Base-by-base conservation (phyloP, 345 rosid species). In the Atalantia buxifolia region DNA sequence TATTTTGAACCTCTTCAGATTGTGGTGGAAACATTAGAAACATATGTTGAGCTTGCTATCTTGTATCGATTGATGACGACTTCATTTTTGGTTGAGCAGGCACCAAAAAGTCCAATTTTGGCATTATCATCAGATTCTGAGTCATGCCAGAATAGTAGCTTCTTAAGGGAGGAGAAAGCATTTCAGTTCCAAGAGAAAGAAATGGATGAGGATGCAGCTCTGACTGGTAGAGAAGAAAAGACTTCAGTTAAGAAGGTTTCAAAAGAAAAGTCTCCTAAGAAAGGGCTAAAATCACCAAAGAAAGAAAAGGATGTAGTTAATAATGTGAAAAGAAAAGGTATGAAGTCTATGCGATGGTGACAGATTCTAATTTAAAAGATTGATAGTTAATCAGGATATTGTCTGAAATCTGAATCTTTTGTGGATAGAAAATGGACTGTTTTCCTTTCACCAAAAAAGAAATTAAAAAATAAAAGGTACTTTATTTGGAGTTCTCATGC, bases 111-210 rank as follows among this genome's bases (percentile, higher is more conserved):
- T 86, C 81, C 85, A 70, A 71, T 89, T 57, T 90, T 28, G 85
- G 68, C 84, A 59, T 53, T 91, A 67, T 90, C 97, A 72, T 93
- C 94, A 57, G 99, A 91, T 86, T 89, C 97, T 38, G 99, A 95
- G 84, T 85, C 90, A 72, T 81, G 80, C 80, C 89, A 84, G 59
- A 80, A 75, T 45, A 77, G 75, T 85, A 74, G 72, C 72, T 75
- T 70, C 18, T 25, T 6, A 75, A 77, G 53, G 56, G 83, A 82
- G 74, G 66, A 73, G 19, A 82, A 79, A 81, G 69, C 66, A 59
- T 53, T 79, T 77, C 56, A 71, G 24, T 76, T 70, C 59, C 70
- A 75, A 64, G 80, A 80, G 76, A 79, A 78, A 40, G 86, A 75
- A 73, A 81, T 81, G 62, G 89, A 77, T 38, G 82, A 84, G 75